These are phyloP conservation scores for Heliosperma pusillum DNA, from an alignment of 148 eudicot genomes.

Conservation along the genomic window DNA sequence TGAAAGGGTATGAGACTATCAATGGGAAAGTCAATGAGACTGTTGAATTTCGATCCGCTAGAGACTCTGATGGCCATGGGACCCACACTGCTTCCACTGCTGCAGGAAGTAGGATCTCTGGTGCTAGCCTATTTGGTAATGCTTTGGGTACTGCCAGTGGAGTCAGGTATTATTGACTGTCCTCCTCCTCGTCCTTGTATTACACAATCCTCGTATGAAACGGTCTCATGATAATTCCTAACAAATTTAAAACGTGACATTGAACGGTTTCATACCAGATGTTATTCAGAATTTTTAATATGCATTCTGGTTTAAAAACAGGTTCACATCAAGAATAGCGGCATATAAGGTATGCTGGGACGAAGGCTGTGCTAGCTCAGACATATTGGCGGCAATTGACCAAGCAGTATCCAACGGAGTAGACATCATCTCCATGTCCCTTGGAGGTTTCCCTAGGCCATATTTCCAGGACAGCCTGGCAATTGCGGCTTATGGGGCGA, in stretches of 20 bases:
- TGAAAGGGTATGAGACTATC: conserved; percentile 54
- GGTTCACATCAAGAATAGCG: conserved; percentile 53
- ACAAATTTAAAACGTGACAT: neutral
- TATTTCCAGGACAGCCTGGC: conserved; percentile 45
- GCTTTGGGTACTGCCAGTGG: conserved; percentile 60
- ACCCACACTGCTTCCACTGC: conserved; percentile 76
- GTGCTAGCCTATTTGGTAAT: conserved; percentile 47
- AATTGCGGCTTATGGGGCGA: conserved; percentile 52
- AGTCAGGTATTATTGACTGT: conserved; percentile 31
- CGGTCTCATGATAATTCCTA: too few species aligned
- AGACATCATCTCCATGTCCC: conserved; percentile 53
- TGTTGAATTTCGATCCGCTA: conserved; percentile 41
- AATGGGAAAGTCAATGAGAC: conserved; percentile 49
- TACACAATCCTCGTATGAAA: too few species aligned
- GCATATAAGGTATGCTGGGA: conserved; percentile 60
- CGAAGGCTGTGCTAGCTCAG: conserved; percentile 46
- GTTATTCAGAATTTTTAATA: too few species aligned
- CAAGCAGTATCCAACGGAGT: conserved; percentile 54
- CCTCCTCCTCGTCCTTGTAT: too few species aligned
- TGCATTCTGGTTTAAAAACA: neutral
- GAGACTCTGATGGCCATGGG: conserved; percentile 64
- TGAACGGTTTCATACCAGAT: too few species aligned
- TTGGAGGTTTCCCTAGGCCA: conserved; percentile 48
- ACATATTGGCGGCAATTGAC: conserved; percentile 60
- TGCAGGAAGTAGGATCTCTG: conserved; percentile 43